Base-by-base conservation (phyloP, 208 protist genomes). In the Acanthamoeba pearcei region DNA sequence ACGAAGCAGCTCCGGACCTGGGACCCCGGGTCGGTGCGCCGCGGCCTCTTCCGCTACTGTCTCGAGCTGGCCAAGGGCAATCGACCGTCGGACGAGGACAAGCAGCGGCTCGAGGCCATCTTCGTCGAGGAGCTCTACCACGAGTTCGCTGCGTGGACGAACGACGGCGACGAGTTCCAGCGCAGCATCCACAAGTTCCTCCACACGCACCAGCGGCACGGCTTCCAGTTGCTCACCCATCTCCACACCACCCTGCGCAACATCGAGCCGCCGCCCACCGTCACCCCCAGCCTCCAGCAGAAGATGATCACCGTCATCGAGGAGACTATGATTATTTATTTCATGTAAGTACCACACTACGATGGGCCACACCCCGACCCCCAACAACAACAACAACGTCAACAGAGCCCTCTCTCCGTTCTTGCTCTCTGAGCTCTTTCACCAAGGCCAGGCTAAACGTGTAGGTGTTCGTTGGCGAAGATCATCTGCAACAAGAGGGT, bases 81-180 rank as follows among this genome's bases (percentile, higher is more conserved):
- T 80, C 72, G 72, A 13, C 72, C 72, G 12, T 32, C 72, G n/a
- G n/a, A 19, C 12, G 72, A 80, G 72, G 72, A 80, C 72, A 80
- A 80, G 72, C 72, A 38, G 72, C 72, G 72, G 38, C 72, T 80
- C 38, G 72, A 80, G 72, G 72, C 72, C 72, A 80, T 80, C 72
- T 80, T 80, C 38, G 72, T 80, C 6, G 72, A 80, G 72, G 72
- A 80, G 32, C 72, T 80, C 72, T 80, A 80, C 72, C 72, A 80
- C 72, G 72, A 80, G 22, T 80, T 80, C 72, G 72, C 72, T 10
- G 15, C 32, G n/a, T 38, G 72, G 72, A 80, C 72, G 24, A 49
- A 80, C 38, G 72, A 80, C 15, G 72, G 35, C 6, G 72, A 80
- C 32, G 38, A 80, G 9, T 80, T 80, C 72, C 72, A 80, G 72